These are phyloP conservation scores for Lizanozyma gosingica DNA, from an alignment of 1,139 yeast genomes.

Conservation along the genomic window DNA sequence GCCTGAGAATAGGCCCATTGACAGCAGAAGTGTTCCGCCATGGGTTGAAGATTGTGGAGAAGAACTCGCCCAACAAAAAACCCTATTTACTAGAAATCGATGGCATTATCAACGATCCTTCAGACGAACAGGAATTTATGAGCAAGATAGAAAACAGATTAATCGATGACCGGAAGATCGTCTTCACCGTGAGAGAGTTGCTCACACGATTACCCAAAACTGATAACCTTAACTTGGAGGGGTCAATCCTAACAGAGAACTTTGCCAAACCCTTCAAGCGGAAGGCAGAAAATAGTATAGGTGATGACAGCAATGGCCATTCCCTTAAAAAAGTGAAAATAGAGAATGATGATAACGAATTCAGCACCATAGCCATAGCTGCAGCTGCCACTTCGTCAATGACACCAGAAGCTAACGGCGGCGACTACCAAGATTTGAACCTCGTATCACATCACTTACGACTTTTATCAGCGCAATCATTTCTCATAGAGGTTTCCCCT, in stretches of 20 bases:
- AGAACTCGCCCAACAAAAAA: slow-evolving; percentile 34
- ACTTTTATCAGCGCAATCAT: slow-evolving; percentile 3
- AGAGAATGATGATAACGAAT: slow-evolving; percentile 2
- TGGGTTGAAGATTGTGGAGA: slow-evolving; percentile 53
- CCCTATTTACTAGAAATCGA: slow-evolving; percentile 24
- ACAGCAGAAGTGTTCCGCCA: slow-evolving; percentile 58
- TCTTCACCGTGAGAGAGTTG: slow-evolving; percentile 48
- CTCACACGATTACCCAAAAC: slow-evolving; percentile 30
- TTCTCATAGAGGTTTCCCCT: slow-evolving; percentile 27
- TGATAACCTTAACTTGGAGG: background rate
- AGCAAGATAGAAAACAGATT: slow-evolving; percentile 24
- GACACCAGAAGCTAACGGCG: too few species aligned
- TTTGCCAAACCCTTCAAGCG: background rate
- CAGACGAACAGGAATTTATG: slow-evolving; percentile 21
- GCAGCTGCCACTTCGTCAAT: background rate
- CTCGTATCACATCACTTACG: background rate
- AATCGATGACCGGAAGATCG: slow-evolving; percentile 32
- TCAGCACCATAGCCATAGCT: background rate
- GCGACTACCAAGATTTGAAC: background rate
- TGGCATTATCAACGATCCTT: slow-evolving; percentile 35
- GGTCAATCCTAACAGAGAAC: background rate
- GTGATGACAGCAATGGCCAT: slow-evolving; percentile 2
- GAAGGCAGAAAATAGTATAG: background rate
- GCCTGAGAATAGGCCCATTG: slow-evolving; percentile 60
- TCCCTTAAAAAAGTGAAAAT: slow-evolving; percentile 6